Evolutionary conservation across 768 basidiomycete genomes (phyloP).

Genomic region (Gloeopeniophorella convolvens): DNA sequence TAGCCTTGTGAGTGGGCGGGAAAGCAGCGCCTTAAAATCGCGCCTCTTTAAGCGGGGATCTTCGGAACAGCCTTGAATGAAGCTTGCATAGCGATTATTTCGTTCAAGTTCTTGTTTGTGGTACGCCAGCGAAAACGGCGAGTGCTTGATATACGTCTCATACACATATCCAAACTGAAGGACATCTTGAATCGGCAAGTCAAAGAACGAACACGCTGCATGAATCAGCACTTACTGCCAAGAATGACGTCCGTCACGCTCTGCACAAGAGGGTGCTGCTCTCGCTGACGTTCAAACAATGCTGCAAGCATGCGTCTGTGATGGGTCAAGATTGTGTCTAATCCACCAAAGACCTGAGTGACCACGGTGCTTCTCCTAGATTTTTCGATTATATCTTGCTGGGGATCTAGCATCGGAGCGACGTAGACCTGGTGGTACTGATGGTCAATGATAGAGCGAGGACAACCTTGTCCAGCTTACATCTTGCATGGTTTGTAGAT

Average conservation of each 20-base stretch:
- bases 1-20: constrained; percentile 83
- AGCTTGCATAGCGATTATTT: constrained; percentile 61
- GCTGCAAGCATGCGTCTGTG: constrained; percentile 64
- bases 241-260: constrained; percentile 84
- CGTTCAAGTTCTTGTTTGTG: constrained; percentile 70
- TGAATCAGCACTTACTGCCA: constrained; percentile 44
- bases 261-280: constrained; percentile 78
- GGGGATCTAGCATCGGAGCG: constrained; percentile 48
- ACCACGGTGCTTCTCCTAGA: constrained; percentile 60
- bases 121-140: constrained; percentile 76
- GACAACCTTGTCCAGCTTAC: constrained; percentile 32
- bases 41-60: constrained; percentile 67
- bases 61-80: constrained; percentile 53
- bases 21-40: constrained; percentile 76
- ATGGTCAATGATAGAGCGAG: neutral
- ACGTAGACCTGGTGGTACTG: constrained; percentile 58
- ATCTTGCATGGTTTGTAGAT: constrained; percentile 64
- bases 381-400: constrained; percentile 59
- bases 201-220: neutral
- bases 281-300: constrained; percentile 74
- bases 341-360: constrained; percentile 78
- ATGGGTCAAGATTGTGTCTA: constrained; percentile 56
- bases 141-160: constrained; percentile 82
- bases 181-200: constrained; percentile 22
- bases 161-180: constrained; percentile 56